These are phyloP conservation scores for Populus tremula DNA, from an alignment of 345 rosid genomes.

Conservation along the genomic window DNA sequence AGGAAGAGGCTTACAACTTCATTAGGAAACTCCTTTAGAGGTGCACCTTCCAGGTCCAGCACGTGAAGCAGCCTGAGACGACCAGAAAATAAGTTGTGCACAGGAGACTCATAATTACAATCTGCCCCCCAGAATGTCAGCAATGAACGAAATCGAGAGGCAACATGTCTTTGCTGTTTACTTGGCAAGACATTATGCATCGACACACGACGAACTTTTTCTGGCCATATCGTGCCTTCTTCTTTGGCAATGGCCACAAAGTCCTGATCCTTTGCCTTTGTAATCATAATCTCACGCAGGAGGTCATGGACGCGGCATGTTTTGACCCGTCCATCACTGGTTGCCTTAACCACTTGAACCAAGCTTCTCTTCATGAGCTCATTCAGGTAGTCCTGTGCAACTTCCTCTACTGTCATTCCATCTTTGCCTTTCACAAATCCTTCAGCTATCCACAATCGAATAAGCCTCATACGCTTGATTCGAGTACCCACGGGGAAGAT, in stretches of 20 bases:
- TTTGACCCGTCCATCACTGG: slow-evolving; percentile 4
- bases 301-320: slow-evolving; percentile 4
- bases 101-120: background rate
- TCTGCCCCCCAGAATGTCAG: no score
- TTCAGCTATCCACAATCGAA: slow-evolving; percentile 14
- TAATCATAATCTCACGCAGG: background rate
- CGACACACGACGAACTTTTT: slow-evolving; percentile 1
- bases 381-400: slow-evolving; percentile 5
- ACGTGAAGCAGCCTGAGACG: slow-evolving; percentile 15
- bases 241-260: background rate
- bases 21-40: slow-evolving; percentile 16
- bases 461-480: background rate
- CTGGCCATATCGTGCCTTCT: background rate
- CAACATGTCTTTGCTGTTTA: background rate
- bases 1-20: background rate
- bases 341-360: slow-evolving; percentile 1
- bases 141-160: background rate
- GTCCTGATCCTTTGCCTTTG: background rate
- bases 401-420: slow-evolving; percentile 8
- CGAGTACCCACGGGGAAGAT: slow-evolving; percentile 1
- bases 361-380: slow-evolving; percentile 9
- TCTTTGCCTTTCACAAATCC: background rate
- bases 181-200: background rate
- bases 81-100: background rate
- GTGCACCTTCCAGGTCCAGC: slow-evolving; percentile 21